Base-by-base conservation (phyloP, 2,329 filamentous ascomycete species). In the Phialophora tarda region DNA sequence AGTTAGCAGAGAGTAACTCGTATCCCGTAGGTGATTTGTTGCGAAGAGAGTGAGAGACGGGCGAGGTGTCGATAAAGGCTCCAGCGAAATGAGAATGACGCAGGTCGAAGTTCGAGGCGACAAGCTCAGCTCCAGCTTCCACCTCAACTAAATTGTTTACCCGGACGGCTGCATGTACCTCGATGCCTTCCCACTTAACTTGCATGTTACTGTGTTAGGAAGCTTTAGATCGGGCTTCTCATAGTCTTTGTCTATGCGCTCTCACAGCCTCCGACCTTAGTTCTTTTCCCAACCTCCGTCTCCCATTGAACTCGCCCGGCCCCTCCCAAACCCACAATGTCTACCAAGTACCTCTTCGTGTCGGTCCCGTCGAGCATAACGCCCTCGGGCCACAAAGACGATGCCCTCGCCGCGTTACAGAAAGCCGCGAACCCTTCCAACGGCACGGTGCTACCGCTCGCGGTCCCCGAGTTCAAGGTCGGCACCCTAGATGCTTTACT, bases 381-480 rank as follows among this genome's bases (percentile, higher is more conserved):
- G 75, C 90, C 92, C 73, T 91, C 91, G 59, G 86, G 87, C 80
- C 87, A 94, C 80, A 85, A 85, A 75, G 90, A 94, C 72, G 92
- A 96, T 78, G 92, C 94, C 71, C 83, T 97, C 72, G 86, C 88
- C 56, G 86, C 92, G 54, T 81, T 99, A 69, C 87, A 88, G 72
- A 82, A 88, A 63, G 92, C 89, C 50, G 84, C 97, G 63, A 84
- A 87, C 58, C 81, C 86, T 64, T 91, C 96, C 74, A 89, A 91
- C 78, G 92, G 91, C 76, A 87, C 86, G 60, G 89, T 92, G 54
- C 82, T 88, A 59, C 88, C 89, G 2, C 97, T 98, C 77, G 82
- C 86, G 64, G 90, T 98, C 70, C 95, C 95, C 23, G 90, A 93
- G 71, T 97, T 99, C 86, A 99, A 98, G 83, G 96, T 99, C 78